Conservation (phyloP, 164 flowering plant genomes). For the Nelumbo lutea region DNA sequence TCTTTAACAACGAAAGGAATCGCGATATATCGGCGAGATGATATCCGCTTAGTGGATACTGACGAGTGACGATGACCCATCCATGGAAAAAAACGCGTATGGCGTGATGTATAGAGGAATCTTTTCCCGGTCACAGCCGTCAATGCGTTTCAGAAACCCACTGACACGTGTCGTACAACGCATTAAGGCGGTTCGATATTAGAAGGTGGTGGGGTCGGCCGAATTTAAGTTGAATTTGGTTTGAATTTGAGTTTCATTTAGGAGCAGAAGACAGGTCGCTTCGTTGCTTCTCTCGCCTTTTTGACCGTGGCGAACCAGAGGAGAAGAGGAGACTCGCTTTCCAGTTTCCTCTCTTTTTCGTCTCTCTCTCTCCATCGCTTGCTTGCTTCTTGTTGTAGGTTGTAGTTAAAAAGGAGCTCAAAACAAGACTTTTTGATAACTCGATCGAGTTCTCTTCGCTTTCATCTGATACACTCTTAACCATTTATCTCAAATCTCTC, state of each 20-base stretch:
- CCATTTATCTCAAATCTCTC: neutral
- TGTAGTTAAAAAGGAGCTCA: slow-evolving; percentile 6
- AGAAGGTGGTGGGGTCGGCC: slow-evolving; percentile 1
- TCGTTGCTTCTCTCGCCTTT: slow-evolving; percentile 12
- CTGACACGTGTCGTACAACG: neutral
- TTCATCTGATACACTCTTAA: neutral
- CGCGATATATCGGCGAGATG: no score
- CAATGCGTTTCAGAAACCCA: neutral
- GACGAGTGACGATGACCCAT: no score
- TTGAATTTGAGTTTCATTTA: slow-evolving; percentile 8
- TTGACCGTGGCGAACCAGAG: slow-evolving; percentile 21
- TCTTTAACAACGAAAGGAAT: no score
- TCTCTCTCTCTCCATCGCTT: neutral
- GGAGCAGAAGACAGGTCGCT: neutral
- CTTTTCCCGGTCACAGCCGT: slow-evolving; percentile 3
- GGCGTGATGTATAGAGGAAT: neutral
- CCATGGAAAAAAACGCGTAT: no score
- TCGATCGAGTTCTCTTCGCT: neutral
- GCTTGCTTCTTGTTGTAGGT: no score
- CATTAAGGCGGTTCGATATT: slow-evolving; percentile 2
- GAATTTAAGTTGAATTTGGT: slow-evolving; percentile 14
- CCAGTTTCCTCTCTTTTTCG: slow-evolving; percentile 5
- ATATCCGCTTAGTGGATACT: no score
- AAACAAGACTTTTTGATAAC: neutral
- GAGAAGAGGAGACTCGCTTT: slow-evolving; percentile 10